Evolutionary conservation across 805 yeast genomes (phyloP), one percentile per base, ranked within the genome.

Genomic region (Wickerhamia fluorescens): DNA sequence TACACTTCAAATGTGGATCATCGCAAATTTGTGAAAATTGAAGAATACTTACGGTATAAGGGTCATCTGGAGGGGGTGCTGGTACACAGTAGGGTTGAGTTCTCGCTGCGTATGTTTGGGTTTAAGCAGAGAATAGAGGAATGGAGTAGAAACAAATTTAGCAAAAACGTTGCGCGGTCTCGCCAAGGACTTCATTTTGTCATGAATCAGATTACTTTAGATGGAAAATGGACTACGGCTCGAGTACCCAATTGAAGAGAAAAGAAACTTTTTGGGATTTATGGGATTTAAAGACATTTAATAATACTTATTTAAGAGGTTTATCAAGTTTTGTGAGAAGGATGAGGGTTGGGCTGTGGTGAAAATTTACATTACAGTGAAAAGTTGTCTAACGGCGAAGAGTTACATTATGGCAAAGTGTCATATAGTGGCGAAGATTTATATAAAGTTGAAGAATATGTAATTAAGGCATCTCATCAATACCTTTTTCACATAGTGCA

Each of bases 1-100:
- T 87, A 83, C 58, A 78, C 85, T 10, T 69, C 86, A 37, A 88
- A 88, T 51, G 56, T 88, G 27, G 96, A 89, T 49, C 96, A 89
- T 50, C 75, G 82, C 1, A 68, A 71, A 38, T 72, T 88, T 29
- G 71, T 88, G 36, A 67, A 78, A 39, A 80, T 88, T 11, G 94
- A 85, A 48, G 96, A 88, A 48, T 73, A 58, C 42, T 73, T 86
- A 14, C 63, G 59, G 2, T 88, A 81, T 51, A 43, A 44, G 1
- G 50, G 44, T 4, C 4, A n/a, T 12, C 23, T 36, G 31, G 77
- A 83, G 0, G 42, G 45, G 5, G 82, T 79, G 4, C 16, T 24
- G 16, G 83, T 80, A 5, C 51, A 62, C 9, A 72, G 76, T 31
- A 58, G 66, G 23, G 95, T 85, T 12, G 73, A 71, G 41, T 83